Conservation (phyloP, 768 basidiomycete species). For the Nidularia sp. region DNA sequence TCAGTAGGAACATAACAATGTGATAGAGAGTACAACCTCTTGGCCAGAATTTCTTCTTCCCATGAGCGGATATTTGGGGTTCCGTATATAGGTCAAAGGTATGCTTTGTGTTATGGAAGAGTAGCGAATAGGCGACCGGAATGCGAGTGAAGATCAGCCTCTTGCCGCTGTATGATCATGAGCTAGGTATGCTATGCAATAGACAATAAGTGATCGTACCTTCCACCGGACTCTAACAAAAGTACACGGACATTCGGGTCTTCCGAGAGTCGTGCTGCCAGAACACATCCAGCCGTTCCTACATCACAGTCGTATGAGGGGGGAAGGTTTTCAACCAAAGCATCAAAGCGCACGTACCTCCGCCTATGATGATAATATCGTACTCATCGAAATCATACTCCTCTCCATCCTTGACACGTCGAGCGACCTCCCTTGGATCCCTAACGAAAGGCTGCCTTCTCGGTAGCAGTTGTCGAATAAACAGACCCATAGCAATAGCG, state of each 20-base stretch:
- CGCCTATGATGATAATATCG: conserved; percentile 51
- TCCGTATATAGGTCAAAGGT: conserved; percentile 51
- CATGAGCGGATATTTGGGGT: conserved; percentile 46
- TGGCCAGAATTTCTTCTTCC: conserved; percentile 53
- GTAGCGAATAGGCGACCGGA: conserved; percentile 20
- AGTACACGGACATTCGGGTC: conserved; percentile 46
- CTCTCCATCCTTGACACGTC: neutral
- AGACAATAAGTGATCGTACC: conserved; percentile 27
- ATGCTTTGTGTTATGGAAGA: conserved; percentile 35
- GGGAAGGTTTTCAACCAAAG: no score
- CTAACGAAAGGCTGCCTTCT: neutral
- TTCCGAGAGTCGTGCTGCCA: conserved; percentile 56
- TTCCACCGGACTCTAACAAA: conserved; percentile 55
- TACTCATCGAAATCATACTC: conserved; percentile 18
- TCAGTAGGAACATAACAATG: no score
- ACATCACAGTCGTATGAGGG: no score
- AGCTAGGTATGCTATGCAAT: neutral
- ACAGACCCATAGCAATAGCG: neutral
- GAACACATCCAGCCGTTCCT: conserved; percentile 50
- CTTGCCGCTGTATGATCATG: conserved; percentile 29
- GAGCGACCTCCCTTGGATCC: neutral
- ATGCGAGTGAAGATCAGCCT: conserved; percentile 31
- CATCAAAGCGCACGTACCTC: conserved; percentile 24
- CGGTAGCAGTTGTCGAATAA: neutral
- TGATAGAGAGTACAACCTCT: conserved; percentile 31